Conservation (phyloP, 2,329 filamentous ascomycete species). For the Zelopaecilomyces penicillatus region DNA sequence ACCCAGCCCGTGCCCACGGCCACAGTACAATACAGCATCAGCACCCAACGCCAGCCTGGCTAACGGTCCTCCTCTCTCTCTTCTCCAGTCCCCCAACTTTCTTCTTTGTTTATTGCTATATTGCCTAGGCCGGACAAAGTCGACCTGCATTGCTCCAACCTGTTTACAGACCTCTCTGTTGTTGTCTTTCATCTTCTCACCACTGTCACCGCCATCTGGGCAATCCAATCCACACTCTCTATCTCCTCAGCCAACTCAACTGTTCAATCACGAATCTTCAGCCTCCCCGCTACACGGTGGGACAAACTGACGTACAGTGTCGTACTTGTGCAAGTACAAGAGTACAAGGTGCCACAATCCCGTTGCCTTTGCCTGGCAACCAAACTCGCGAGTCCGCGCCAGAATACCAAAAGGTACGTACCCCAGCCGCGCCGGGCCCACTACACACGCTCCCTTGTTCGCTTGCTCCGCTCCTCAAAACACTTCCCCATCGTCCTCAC, state of each 20-base stretch:
- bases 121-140: too few relatives aligned
- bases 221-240: too few relatives aligned
- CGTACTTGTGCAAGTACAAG: too few relatives aligned
- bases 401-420: constrained; percentile 22
- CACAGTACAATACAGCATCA: constrained; percentile 8
- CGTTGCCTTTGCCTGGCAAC: constrained; percentile 22
- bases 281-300: too few relatives aligned
- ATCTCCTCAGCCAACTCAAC: too few relatives aligned
- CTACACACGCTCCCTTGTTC: constrained; percentile 19
- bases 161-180: too few relatives aligned
- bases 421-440: constrained; percentile 21
- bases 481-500: constrained; percentile 27
- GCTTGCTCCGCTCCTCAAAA: constrained; percentile 27
- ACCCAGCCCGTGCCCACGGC: constrained; percentile 6
- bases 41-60: constrained; percentile 5
- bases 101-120: neutral
- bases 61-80: constrained; percentile 7
- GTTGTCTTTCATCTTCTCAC: too few relatives aligned
- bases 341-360: constrained; percentile 16
- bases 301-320: too few relatives aligned
- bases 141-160: too few relatives aligned
- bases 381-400: constrained; percentile 21
- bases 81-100: constrained; percentile 3
- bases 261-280: too few relatives aligned
- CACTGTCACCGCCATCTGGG: too few relatives aligned